phyloP scores from a whole-genome alignment of 2,329 filamentous ascomycete species.

The Fusarium tricinctum region DNA sequence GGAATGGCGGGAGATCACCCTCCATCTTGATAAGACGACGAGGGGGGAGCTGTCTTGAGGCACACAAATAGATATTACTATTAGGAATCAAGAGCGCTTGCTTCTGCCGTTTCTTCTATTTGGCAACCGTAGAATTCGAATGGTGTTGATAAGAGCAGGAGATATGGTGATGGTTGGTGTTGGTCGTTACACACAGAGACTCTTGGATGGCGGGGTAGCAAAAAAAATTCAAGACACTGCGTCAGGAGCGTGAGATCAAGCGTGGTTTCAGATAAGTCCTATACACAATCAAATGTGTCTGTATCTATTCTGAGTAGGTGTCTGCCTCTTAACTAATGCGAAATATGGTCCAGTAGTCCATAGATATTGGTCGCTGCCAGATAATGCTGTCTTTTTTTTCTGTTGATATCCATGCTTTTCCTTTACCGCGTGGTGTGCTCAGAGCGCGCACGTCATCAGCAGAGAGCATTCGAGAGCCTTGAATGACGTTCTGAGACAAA shows the following conservation, averaged over 20 bases:
- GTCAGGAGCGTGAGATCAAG: not conserved
- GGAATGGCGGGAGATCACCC: conserved; percentile 30
- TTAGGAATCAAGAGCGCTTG: too few species aligned
- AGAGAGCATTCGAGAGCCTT: not conserved
- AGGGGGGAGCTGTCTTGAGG: not conserved
- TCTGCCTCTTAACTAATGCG: too few species aligned
- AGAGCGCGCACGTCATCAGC: conserved; percentile 32
- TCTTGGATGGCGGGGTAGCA: conserved; percentile 22
- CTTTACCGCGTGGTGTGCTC: not conserved
- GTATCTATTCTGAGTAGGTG: too few species aligned
- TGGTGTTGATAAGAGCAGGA: not conserved
- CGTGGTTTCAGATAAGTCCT: not conserved
- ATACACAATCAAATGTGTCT: not conserved
- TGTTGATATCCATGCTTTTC: not conserved
- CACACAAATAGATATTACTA: not conserved
- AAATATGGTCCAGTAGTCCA: too few species aligned
- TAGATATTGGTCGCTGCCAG: too few species aligned
- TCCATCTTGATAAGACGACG: conserved; percentile 43
- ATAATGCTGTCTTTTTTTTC: not conserved
- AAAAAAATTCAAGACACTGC: conserved; percentile 23
- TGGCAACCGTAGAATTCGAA: not conserved
- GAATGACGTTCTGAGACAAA: conserved; percentile 20
- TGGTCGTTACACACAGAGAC: conserved; percentile 1
- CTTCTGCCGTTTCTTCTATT: too few species aligned
- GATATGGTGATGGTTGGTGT: conserved; percentile 10